Conservation (phyloP, 2,329 filamentous ascomycete genomes). For the Hymenoscyphus occultus region DNA sequence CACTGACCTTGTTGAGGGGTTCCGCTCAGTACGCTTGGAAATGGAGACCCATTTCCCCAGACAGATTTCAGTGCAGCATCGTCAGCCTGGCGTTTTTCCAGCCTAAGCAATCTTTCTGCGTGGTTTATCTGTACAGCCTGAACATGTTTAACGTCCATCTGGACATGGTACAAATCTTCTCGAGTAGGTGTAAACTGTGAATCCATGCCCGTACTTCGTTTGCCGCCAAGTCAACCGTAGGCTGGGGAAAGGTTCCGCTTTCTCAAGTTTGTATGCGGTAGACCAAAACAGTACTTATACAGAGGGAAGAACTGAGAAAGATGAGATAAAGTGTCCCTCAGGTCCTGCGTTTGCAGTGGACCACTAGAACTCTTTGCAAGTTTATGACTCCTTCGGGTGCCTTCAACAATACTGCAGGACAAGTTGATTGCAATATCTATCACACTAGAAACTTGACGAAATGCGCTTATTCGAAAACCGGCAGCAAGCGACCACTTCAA, state of each 20-base stretch:
- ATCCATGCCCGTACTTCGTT: constrained; percentile 54
- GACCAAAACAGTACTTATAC: background rate
- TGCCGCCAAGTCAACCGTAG: background rate
- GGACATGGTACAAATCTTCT: constrained; percentile 65
- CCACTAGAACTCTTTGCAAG: background rate
- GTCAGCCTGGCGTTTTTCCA: constrained; percentile 66
- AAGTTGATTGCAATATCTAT: constrained; percentile 3
- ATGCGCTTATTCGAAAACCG: constrained; percentile 9
- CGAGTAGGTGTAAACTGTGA: constrained; percentile 56
- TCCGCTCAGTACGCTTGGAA: constrained; percentile 78
- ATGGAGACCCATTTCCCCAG: constrained; percentile 88
- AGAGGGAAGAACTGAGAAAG: background rate
- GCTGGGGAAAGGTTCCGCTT: background rate
- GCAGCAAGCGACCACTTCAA: constrained; percentile 18
- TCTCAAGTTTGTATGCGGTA: background rate
- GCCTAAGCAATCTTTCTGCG: constrained; percentile 56
- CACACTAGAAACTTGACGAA: background rate
- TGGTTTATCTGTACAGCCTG: constrained; percentile 61
- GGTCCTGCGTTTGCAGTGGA: background rate
- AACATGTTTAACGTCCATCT: constrained; percentile 68
- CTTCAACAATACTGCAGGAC: constrained; percentile 1
- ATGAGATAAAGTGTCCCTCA: background rate
- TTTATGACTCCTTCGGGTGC: background rate
- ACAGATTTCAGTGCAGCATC: constrained; percentile 75
- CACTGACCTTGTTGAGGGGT: constrained; percentile 81